Base-by-base conservation (phyloP, 2,329 filamentous ascomycete genomes). In the Diaporthe sp. region DNA sequence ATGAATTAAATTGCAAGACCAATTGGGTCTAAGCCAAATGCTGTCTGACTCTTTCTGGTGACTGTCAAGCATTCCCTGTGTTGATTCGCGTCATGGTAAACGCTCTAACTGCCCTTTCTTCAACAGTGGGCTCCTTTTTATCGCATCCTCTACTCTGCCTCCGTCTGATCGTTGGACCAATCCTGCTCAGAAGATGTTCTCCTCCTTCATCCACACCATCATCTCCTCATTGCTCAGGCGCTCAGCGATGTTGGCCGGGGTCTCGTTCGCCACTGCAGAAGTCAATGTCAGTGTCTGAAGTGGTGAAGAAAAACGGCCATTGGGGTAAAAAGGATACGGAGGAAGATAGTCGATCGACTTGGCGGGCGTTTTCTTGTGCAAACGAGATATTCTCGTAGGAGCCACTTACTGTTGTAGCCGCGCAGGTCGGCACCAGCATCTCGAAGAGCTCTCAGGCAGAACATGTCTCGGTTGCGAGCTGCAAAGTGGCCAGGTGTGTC, bases 401-500 rank as follows among this genome's bases (percentile, higher is more conserved):
- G n/a, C 13, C 54, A 22, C 64, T 68, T 54, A 68, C 64, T 68
- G 64, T 68, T 68, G 4, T 30, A 7, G 22, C 15, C 33, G 5
- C 13, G 47, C 33, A 68, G 13, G n/a, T 10, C 9, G 2, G 64
- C 47, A 2, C 47, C 45, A 28, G 8, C 22, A 17, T 25, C n/a
- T 10, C 22, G 17, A 28, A 68, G 64, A 40, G 33, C 50, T 17
- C 9, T 9, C 13, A 68, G 17, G 35, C 47, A 68, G 15, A 28
- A 3, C 30, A 54, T 25, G 47, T 68, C 22, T 19, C 35, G 2
- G 15, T 54, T 54, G 9, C 64, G 47, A 5, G 47, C 64, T 2
- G 64, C 64, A 13, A 54, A 28, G 33, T 68, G 64, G 15, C 3
- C 64, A 2, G 64, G 64, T 8, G 64, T 68, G 12, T 68, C 64